Conservation (phyloP, 2,329 filamentous ascomycete genomes). For the Diaporthe longicolla region DNA sequence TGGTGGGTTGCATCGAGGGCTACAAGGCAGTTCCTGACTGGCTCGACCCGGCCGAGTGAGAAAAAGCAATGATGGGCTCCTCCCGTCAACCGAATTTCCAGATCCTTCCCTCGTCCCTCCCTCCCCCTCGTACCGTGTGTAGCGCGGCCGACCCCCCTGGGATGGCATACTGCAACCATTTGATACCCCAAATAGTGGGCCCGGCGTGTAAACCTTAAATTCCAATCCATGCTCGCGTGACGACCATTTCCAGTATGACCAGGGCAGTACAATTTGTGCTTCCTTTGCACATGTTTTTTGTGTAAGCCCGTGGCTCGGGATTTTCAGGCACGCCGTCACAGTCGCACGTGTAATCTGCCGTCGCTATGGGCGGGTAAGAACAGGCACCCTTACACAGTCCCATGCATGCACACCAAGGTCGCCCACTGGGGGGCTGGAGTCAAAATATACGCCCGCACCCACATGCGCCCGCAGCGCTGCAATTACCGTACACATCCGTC, state of each 20-base stretch:
- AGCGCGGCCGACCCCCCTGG: not conserved
- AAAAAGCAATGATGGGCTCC: conserved; percentile 29
- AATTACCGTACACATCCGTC: not conserved
- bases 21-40: conserved; percentile 24
- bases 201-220: conserved; percentile 28
- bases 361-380: conserved; percentile 31
- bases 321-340: conserved; percentile 32
- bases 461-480: conserved; percentile 5
- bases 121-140: not conserved
- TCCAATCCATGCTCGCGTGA: conserved; percentile 23
- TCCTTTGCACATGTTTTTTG: not conserved
- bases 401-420: not conserved
- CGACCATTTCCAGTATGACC: not conserved
- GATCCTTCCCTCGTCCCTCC: conserved; percentile 6
- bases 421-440: not conserved
- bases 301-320: conserved; percentile 4
- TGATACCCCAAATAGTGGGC: conserved; percentile 28
- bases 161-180: not conserved
- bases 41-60: conserved; percentile 29
- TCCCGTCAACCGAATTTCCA: conserved; percentile 34
- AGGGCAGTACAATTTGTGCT: not conserved
- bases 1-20: conserved; percentile 21
- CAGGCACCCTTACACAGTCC: not conserved
- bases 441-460: conserved; percentile 8
- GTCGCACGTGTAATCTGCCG: conserved; percentile 33